Evolutionary conservation across 73 alveolate species (phyloP).

Genomic region (Diophrys sp.): DNA sequence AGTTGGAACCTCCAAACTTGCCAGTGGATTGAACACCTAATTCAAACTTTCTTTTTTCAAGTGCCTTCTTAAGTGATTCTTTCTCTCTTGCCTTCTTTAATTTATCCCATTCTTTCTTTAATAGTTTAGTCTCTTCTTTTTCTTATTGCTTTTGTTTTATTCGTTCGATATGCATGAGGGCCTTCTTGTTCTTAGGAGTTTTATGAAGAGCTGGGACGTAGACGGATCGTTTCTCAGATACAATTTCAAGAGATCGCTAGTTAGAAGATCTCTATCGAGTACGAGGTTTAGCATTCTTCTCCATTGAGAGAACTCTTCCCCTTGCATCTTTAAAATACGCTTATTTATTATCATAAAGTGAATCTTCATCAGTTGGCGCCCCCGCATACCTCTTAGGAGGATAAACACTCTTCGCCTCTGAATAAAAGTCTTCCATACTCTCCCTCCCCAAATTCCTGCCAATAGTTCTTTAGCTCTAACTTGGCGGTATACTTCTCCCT

Average conservation of each 20-base stretch:
- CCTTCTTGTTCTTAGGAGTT: slow-evolving; percentile 12
- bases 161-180: slow-evolving; percentile 12
- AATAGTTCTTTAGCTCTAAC: neutral
- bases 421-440: neutral
- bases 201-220: slow-evolving; percentile 5
- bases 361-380: neutral
- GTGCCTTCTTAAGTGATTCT: slow-evolving; percentile 19
- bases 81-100: slow-evolving; percentile 14
- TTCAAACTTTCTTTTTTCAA: slow-evolving; percentile 50
- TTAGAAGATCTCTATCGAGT: neutral
- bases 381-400: neutral
- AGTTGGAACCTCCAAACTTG: slow-evolving; percentile 7
- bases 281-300: neutral
- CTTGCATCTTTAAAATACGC: neutral
- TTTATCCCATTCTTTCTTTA: slow-evolving; percentile 5
- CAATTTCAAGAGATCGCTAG: neutral
- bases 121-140: neutral
- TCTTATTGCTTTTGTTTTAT: slow-evolving; percentile 3
- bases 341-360: neutral
- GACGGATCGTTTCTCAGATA: slow-evolving; percentile 5
- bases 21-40: slow-evolving; percentile 44
- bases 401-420: neutral
- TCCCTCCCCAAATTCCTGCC: neutral
- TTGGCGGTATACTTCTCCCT: neutral
- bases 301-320: neutral